Evolutionary conservation across 129 eudicot genomes (phyloP).

Genomic region (Tagetes patula): DNA sequence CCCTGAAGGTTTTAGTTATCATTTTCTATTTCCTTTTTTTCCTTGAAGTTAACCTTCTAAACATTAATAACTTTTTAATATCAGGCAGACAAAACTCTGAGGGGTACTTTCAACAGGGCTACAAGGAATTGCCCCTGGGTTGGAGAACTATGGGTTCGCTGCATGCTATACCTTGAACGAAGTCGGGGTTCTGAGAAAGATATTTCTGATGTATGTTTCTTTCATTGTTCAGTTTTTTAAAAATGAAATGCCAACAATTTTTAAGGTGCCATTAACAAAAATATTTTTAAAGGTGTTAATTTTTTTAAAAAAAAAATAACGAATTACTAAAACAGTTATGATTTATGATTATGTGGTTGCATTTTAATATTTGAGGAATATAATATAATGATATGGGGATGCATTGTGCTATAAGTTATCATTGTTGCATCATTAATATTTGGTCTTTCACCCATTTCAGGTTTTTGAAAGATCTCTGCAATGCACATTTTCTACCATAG

Average conservation of each 20-base stretch:
- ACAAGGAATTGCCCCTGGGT: slow-evolving; percentile 95
- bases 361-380: slow-evolving; percentile 15
- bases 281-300: not conserved
- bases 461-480: slow-evolving; percentile 81
- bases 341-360: not conserved
- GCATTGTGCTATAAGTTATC: not conserved
- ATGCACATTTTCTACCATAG: slow-evolving; percentile 78
- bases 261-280: no score
- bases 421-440: not conserved
- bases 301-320: not conserved
- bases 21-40: slow-evolving; percentile 2
- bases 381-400: slow-evolving; percentile 3
- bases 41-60: slow-evolving; percentile 2
- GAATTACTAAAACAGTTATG: slow-evolving; percentile 7
- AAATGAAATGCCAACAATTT: not conserved
- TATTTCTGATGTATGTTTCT: slow-evolving; percentile 63
- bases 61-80: slow-evolving; percentile 16
- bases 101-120: slow-evolving; percentile 58
- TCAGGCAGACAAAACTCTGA: slow-evolving; percentile 66
- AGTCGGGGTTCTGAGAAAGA: slow-evolving; percentile 72
- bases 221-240: not conserved
- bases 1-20: slow-evolving; percentile 60
- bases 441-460: slow-evolving; percentile 38
- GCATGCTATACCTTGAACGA: slow-evolving; percentile 78
- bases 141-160: slow-evolving; percentile 82